Percentiles rank a stretch among this genome's conserved stretches.
phyloP scores from a whole-genome alignment of 768 basidiomycete species.

The Leccinum boreale region DNA sequence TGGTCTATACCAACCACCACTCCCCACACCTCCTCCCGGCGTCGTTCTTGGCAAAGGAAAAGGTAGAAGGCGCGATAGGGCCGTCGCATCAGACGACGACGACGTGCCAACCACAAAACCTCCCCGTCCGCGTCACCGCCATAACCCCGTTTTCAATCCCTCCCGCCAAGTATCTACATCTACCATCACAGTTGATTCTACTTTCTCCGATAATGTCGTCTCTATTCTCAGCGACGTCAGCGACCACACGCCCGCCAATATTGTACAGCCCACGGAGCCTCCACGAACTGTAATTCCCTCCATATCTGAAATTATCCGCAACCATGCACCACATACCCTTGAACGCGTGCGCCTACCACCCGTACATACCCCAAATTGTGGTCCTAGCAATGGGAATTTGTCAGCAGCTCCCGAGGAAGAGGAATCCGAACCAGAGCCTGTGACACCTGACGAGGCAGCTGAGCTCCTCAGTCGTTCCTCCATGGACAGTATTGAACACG shows the following conservation, averaged over 20 bases:
- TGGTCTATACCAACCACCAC: slow-evolving; percentile 72
- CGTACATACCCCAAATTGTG: slow-evolving; percentile 45
- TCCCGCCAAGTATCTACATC: slow-evolving; percentile 28
- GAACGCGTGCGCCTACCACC: slow-evolving; percentile 47
- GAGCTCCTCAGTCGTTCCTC: slow-evolving; percentile 78
- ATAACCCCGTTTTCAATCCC: slow-evolving; percentile 17
- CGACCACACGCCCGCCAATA: slow-evolving; percentile 8
- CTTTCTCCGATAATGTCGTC: slow-evolving; percentile 15
- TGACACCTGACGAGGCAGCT: slow-evolving; percentile 53
- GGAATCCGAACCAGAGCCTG: slow-evolving; percentile 48
- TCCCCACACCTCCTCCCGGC: slow-evolving; percentile 82
- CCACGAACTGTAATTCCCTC: slow-evolving; percentile 64
- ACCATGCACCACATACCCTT: slow-evolving; percentile 61
- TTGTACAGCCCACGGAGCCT: slow-evolving; percentile 24
- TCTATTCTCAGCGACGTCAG: slow-evolving; percentile 8
- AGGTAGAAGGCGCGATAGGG: slow-evolving; percentile 23
- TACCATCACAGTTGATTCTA: slow-evolving; percentile 29
- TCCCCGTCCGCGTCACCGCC: slow-evolving; percentile 21
- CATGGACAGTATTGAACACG: slow-evolving; percentile 83
- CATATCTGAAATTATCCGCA: slow-evolving; percentile 85
- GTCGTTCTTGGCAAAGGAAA: slow-evolving; percentile 58
- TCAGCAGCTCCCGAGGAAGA: slow-evolving; percentile 47
- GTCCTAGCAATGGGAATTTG: slow-evolving; percentile 45
- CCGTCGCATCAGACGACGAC: slow-evolving; percentile 51
- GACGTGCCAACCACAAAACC: slow-evolving; percentile 28